Evolutionary conservation across 805 yeast species (phyloP), one percentile per base, ranked within the genome.

Genomic region (Candida gorgasii): DNA sequence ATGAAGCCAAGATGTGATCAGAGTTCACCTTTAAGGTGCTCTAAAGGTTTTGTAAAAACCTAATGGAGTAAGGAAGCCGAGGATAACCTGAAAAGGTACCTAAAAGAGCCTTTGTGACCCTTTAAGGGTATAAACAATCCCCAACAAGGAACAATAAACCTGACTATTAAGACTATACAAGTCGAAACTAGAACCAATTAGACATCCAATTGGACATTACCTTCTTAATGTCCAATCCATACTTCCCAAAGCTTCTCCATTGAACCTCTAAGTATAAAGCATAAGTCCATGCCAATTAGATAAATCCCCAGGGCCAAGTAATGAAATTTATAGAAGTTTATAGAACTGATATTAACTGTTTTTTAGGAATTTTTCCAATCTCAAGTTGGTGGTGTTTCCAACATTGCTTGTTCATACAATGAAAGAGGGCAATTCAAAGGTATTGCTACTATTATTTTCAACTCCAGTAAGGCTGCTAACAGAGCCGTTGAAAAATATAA

Each of bases 371-470:
- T 89, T 69, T 90, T 93, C 68, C 78, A 82, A 57, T 74, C 84
- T 47, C 89, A 86, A 69, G 79, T 93, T 52, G 99, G 99, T 54
- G 87, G 89, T 51, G 88, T 92, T 55, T 72, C 70, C 52, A 75
- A 76, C 49, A 84, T 86, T 62, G 71, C 79, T 42, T 76, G 89
- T 58, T 76, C 84, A 55, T 93, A 86, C 75, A 89, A 88, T 62
- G 88, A 84, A 67, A 82, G 78, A 62, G 99, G 98, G 40, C 81
- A 81, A 65, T 88, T 95, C 51, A 86, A 86, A 50, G 99, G 99
- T 67, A 79, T 82, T 71, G 96, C 96, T 49, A 89, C 93, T 44
- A 79, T 93, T 57, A 74, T 83, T 45, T 93, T 93, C 75, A 80
- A 72, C 59, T 73, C 75, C 45, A 63, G 78, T 39, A 82, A 82